Percentiles rank a stretch among this genome's conserved stretches.
Evolutionary conservation across 345 rosid genomes (phyloP).

Genomic region (Syzygium grande): DNA sequence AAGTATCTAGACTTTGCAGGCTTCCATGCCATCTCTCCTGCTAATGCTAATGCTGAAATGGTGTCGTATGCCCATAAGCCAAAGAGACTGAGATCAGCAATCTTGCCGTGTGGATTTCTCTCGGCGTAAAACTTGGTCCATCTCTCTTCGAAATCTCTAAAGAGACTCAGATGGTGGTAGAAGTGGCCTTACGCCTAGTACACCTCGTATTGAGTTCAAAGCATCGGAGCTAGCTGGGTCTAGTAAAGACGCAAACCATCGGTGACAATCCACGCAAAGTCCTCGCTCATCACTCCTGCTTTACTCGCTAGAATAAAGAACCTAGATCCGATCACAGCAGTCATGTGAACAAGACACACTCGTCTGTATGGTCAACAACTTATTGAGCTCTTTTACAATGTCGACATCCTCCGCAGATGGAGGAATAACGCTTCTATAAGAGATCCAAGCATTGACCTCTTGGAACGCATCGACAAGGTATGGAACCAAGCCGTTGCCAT

Average conservation of each 20-base stretch:
- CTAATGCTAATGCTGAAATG: background rate
- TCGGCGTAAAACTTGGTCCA: background rate
- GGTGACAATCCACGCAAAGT: slow-evolving; percentile 29
- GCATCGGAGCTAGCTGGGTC: no score
- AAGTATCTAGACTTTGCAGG: background rate
- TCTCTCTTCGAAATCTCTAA: background rate
- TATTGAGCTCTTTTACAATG: slow-evolving; percentile 15
- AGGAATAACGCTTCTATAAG: slow-evolving; percentile 9
- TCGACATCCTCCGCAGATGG: slow-evolving; percentile 5
- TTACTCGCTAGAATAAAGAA: slow-evolving; percentile 12
- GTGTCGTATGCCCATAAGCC: slow-evolving; percentile 9
- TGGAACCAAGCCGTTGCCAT: slow-evolving; percentile 23
- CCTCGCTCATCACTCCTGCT: slow-evolving; percentile 22
- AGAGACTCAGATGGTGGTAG: background rate
- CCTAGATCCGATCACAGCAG: slow-evolving; percentile 14
- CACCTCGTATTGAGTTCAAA: slow-evolving; percentile 1
- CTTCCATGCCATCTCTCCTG: background rate
- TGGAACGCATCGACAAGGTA: slow-evolving; percentile 18
- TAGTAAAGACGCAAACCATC: slow-evolving; percentile 1
- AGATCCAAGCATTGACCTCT: slow-evolving; percentile 4
- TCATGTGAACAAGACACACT: slow-evolving; percentile 31
- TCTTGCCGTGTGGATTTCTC: background rate
- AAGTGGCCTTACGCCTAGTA: slow-evolving; percentile 1
- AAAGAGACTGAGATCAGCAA: background rate
- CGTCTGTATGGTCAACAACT: slow-evolving; percentile 20